Evolutionary conservation across 2,329 filamentous ascomycete species (phyloP).

Genomic region (Triangularia verruculosa): DNA sequence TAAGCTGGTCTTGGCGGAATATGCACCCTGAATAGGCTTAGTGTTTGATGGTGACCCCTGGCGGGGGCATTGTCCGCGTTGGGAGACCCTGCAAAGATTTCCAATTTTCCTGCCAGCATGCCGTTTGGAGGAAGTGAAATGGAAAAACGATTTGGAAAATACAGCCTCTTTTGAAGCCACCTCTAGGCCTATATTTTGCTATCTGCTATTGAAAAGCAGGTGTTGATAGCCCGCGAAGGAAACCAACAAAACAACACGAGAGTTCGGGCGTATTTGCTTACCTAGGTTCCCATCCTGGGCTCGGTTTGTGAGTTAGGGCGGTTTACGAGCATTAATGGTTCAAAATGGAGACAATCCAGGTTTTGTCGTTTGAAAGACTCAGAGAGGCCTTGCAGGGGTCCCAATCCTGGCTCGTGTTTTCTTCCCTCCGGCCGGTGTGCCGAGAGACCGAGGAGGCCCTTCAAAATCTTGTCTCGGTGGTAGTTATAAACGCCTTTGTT

Average conservation of each 20-base stretch:
- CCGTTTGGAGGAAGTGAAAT: background rate
- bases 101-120: background rate
- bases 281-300: no score
- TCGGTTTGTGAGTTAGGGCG: background rate
- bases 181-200: background rate
- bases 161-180: no score
- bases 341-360: background rate
- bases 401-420: background rate
- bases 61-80: background rate
- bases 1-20: background rate
- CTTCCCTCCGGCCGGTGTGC: background rate
- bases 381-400: background rate
- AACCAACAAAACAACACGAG: no score
- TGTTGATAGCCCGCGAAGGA: background rate
- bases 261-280: no score
- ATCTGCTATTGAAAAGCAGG: background rate
- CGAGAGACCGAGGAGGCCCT: background rate
- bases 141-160: no score
- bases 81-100: background rate
- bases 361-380: background rate
- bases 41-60: background rate
- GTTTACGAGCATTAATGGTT: background rate
- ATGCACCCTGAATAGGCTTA: background rate
- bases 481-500: background rate
- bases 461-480: background rate